phyloP scores from a whole-genome alignment of 2,329 filamentous ascomycete genomes.

The Pseudogymnoascus pannorum region DNA sequence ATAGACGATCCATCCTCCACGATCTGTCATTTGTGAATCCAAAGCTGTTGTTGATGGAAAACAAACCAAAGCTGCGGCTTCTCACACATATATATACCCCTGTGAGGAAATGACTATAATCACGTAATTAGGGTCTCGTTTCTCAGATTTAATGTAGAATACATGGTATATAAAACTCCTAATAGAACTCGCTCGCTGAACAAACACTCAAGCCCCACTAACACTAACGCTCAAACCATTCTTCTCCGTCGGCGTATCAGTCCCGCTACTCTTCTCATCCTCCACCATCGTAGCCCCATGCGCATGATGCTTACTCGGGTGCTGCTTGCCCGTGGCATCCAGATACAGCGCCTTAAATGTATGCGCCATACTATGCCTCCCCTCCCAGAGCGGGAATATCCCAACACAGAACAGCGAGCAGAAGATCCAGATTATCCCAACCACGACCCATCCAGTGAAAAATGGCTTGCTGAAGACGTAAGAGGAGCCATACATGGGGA shows the following conservation, averaged over 20 bases:
- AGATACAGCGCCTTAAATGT: conserved; percentile 54
- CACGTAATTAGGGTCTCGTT: not conserved
- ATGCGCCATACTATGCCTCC: conserved; percentile 56
- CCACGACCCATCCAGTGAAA: conserved; percentile 73
- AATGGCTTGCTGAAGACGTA: conserved; percentile 80
- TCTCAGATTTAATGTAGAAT: not conserved
- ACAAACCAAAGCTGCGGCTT: too few species aligned
- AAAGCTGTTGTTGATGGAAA: too few species aligned
- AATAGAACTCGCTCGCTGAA: not conserved
- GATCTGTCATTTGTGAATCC: too few species aligned
- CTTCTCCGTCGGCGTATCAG: conserved; percentile 6
- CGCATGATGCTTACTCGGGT: conserved; percentile 23
- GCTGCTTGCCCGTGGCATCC: conserved; percentile 46
- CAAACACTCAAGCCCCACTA: not conserved
- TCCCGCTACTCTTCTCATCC: conserved; percentile 11
- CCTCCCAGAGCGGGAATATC: conserved; percentile 75
- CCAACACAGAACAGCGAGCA: conserved; percentile 66
- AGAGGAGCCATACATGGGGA: conserved; percentile 77
- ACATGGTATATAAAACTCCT: not conserved
- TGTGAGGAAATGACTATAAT: not conserved
- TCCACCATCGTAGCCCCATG: conserved; percentile 22
- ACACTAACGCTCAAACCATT: not conserved
- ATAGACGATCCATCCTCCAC: too few species aligned
- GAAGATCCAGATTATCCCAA: conserved; percentile 76
- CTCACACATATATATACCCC: not conserved